Conservation (phyloP, 2,329 filamentous ascomycete genomes). For the Aspergillus pseudoviridinutans region DNA sequence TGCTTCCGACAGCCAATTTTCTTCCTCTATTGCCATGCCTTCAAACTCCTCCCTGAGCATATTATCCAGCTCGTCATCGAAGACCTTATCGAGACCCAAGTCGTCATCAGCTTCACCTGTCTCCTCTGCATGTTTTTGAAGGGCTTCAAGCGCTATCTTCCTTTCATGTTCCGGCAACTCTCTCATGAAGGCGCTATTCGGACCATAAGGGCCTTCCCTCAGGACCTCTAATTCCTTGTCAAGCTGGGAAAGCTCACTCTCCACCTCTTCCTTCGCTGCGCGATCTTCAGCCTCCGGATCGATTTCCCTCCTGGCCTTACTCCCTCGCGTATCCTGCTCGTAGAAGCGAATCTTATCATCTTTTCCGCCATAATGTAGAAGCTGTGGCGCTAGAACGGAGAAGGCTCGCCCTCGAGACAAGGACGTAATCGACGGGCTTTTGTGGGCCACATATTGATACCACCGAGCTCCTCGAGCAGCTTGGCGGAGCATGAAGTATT, state of each 20-base stretch:
- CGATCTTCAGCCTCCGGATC: constrained; percentile 38
- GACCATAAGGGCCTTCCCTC: constrained; percentile 41
- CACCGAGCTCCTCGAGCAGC: constrained; percentile 41
- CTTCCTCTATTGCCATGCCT: constrained; percentile 33
- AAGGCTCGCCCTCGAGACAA: constrained; percentile 25
- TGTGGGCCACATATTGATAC: constrained; percentile 40
- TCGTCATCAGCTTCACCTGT: constrained; percentile 24
- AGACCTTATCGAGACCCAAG: constrained; percentile 33
- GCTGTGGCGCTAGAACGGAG: constrained; percentile 27
- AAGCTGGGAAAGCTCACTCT: constrained; percentile 36
- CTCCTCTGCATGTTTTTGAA: constrained; percentile 39
- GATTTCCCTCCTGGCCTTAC: constrained; percentile 34
- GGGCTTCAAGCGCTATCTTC: constrained; percentile 39
- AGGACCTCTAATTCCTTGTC: constrained; percentile 38
- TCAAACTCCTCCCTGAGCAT: constrained; percentile 38
- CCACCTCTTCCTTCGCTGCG: constrained; percentile 34
- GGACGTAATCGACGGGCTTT: constrained; percentile 25
- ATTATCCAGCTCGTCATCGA: constrained; percentile 41
- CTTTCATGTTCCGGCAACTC: constrained; percentile 40
- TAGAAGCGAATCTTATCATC: constrained; percentile 42
- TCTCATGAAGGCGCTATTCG: constrained; percentile 43
- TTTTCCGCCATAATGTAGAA: constrained; percentile 31
- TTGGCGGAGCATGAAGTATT: constrained; percentile 43
- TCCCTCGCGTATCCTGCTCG: constrained; percentile 37
- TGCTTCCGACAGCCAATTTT: constrained; percentile 31